Evolutionary conservation across 2,329 filamentous ascomycete genomes (phyloP).

Genomic region (Teratosphaeria zuluensis): DNA sequence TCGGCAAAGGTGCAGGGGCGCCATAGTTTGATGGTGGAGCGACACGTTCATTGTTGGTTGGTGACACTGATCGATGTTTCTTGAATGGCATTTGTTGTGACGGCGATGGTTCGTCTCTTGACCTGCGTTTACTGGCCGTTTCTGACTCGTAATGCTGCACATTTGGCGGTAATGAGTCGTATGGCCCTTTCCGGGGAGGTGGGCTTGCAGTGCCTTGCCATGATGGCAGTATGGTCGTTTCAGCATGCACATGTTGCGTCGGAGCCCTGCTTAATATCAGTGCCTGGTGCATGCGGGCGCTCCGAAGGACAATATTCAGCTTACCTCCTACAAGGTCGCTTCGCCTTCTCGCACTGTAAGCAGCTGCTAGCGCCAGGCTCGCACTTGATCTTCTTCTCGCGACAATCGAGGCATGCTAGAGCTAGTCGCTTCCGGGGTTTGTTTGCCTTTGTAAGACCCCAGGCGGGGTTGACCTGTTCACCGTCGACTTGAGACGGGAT

Average conservation of each 20-base stretch:
- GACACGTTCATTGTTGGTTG: constrained; percentile 1
- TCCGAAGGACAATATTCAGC: constrained; percentile 1
- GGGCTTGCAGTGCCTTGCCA: constrained; percentile 17
- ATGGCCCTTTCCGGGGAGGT: constrained; percentile 12
- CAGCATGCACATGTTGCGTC: constrained; percentile 15
- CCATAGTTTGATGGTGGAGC: background rate
- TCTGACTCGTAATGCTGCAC: constrained; percentile 14
- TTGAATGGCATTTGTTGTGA: constrained; percentile 12
- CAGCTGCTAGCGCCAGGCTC: constrained; percentile 82
- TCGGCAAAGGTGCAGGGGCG: background rate
- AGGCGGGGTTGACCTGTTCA: constrained; percentile 77
- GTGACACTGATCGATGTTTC: constrained; percentile 23
- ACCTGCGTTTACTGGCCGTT: constrained; percentile 16
- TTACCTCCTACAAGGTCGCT: constrained; percentile 72
- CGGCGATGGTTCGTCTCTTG: constrained; percentile 16
- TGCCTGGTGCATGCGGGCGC: constrained; percentile 10
- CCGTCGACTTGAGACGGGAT: constrained; percentile 55
- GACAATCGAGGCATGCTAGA: constrained; percentile 84
- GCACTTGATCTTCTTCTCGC: constrained; percentile 97
- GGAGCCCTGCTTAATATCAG: constrained; percentile 12
- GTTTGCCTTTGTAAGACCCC: constrained; percentile 89
- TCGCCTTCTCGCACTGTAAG: constrained; percentile 86
- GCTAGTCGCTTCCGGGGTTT: constrained; percentile 86
- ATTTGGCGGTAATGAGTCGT: constrained; percentile 8
- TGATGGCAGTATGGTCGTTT: constrained; percentile 8